A percentile compares a stretch with the other conserved stretches of the same genome.
phyloP scores from a whole-genome alignment of 257 asterid species.

The Solanum bulbocastanum region DNA sequence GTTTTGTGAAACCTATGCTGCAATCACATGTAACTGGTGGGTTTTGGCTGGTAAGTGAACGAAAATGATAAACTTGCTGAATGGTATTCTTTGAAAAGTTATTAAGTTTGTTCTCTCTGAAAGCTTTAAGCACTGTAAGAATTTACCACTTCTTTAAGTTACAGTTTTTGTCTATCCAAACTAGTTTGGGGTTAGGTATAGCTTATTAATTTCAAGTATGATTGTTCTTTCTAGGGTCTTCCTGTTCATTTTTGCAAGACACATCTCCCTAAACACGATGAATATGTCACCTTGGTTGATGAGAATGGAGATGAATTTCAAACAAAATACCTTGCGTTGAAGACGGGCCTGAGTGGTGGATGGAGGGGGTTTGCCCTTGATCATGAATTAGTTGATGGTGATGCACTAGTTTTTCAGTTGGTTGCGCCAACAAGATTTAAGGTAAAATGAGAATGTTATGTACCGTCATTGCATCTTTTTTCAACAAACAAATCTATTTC shows the following conservation, averaged over 20 bases:
- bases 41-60: slow-evolving; percentile 57
- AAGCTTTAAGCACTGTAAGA: neutral
- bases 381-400: slow-evolving; percentile 58
- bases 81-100: neutral
- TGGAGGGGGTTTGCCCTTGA: slow-evolving; percentile 55
- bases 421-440: slow-evolving; percentile 33
- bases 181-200: neutral
- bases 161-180: neutral
- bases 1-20: slow-evolving; percentile 53
- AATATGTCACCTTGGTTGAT: slow-evolving; percentile 23
- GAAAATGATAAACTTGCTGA: neutral
- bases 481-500: neutral
- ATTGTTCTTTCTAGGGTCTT: slow-evolving; percentile 31
- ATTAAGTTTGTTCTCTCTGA: neutral
- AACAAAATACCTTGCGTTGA: slow-evolving; percentile 33
- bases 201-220: neutral
- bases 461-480: neutral
- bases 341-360: slow-evolving; percentile 62
- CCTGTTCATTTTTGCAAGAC: slow-evolving; percentile 36
- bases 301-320: slow-evolving; percentile 29
- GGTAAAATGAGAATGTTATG: slow-evolving; percentile 12
- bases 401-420: slow-evolving; percentile 53
- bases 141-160: neutral
- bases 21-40: slow-evolving; percentile 67
- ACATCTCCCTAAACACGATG: slow-evolving; percentile 33